Evolutionary conservation across 768 basidiomycete genomes (phyloP).

Genomic region (Termitomyces sp.): DNA sequence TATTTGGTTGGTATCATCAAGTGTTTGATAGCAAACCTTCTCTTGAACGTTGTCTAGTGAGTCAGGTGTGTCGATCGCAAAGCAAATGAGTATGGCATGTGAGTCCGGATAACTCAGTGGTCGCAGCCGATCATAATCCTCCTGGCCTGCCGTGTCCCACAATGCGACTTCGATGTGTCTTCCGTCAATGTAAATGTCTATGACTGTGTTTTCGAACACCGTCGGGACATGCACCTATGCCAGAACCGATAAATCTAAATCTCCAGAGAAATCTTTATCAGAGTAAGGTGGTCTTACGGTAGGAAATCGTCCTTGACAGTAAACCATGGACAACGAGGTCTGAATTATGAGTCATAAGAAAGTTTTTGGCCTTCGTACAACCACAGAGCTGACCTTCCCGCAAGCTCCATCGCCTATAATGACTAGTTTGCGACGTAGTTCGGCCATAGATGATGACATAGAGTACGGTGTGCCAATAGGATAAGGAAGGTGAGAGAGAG

Average conservation of each 20-base stretch:
- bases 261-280: no score
- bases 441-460: slow-evolving; percentile 61
- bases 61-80: slow-evolving; percentile 96
- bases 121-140: slow-evolving; percentile 97
- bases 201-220: slow-evolving; percentile 99
- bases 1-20: background rate
- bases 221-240: slow-evolving; percentile 95
- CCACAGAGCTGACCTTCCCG: slow-evolving; percentile 62
- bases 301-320: slow-evolving; percentile 7
- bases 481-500: background rate
- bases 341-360: background rate
- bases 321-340: slow-evolving; percentile 8
- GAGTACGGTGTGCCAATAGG: background rate
- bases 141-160: slow-evolving; percentile 99
- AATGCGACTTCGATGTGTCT: slow-evolving; percentile 97
- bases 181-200: slow-evolving; percentile 96
- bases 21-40: slow-evolving; percentile 56
- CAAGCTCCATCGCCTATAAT: slow-evolving; percentile 99
- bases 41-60: slow-evolving; percentile 99
- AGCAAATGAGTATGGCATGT: slow-evolving; percentile 99
- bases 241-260: background rate
- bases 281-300: background rate
- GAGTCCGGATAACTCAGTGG: slow-evolving; percentile 98
- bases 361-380: background rate
- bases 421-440: slow-evolving; percentile 97